Evolutionary conservation across 768 basidiomycete genomes (phyloP), one percentile per base, ranked within the genome.

Genomic region (Suillus hirtellus): DNA sequence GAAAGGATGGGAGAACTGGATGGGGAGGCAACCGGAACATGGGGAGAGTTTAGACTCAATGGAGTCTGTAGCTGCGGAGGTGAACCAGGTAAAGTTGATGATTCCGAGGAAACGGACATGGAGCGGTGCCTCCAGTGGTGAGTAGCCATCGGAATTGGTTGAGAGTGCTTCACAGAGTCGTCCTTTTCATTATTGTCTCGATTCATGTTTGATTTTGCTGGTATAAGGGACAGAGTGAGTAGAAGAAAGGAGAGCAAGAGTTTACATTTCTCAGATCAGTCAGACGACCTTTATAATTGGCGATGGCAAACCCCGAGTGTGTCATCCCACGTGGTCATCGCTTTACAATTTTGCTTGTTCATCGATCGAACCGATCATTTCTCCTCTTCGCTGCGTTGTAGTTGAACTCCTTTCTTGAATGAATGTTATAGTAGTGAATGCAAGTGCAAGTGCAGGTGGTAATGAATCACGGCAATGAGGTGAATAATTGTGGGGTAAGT

Each of bases 1-100:
- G 89, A 87, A 58, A 92, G 75, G 60, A 92, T 88, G 53, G 91
- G 91, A 4, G 90, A 90, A 5, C 80, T 81, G 8, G 84, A 82
- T 7, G 89, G 84, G 4, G 87, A 86, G 6, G 81, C 76, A 11
- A 81, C 70, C 8, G 80, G 76, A 54, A 86, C 69, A 52, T 79
- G 80, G 3, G 83, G 79, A 2, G 78, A 75, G 12, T 72, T 66
- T 2, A 76, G 66, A 11, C 79, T 78, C 53, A 78, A 71, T 27
- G 87, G 88, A 3, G 86, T 86, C 46, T 78, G 78, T 24, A 83
- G 73, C 46, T 84, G 82, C 2, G 81, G 80, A 14, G 84, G 78
- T 1, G 88, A 84, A 62, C 79, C 80, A 50, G 84, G 76, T 1
- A 86, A 85, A 65, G 77, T 79, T 17, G 86, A 85, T 0, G 87